Evolutionary conservation across 306 rosid species (phyloP).

Genomic region (Delonix regia): DNA sequence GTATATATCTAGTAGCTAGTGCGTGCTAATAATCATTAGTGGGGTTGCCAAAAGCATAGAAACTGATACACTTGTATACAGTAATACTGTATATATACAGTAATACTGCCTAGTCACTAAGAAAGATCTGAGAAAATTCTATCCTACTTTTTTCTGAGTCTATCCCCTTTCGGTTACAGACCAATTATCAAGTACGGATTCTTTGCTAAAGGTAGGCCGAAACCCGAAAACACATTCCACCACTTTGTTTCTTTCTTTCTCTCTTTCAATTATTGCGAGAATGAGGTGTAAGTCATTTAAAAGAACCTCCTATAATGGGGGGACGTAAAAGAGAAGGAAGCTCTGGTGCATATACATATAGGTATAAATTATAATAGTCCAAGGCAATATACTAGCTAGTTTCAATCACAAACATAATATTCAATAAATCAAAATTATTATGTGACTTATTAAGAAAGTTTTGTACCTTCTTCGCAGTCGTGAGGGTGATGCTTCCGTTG

Average conservation of each 20-base stretch:
- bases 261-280: constrained; percentile 31
- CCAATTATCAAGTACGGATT: constrained; percentile 22
- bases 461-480: constrained; percentile 55
- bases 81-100: background rate
- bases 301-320: background rate
- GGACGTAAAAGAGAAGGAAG: background rate
- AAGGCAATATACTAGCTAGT: background rate
- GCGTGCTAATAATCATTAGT: background rate
- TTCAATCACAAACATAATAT: background rate
- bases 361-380: no score
- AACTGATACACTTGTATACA: background rate
- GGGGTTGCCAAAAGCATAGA: background rate
- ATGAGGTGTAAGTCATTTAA: constrained; percentile 10
- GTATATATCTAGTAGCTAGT: background rate
- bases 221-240: constrained; percentile 7
- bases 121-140: constrained; percentile 35
- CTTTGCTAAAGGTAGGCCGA: constrained; percentile 24
- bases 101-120: background rate
- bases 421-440: background rate
- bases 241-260: constrained; percentile 11
- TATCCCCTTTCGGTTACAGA: constrained; percentile 10
- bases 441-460: background rate
- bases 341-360: background rate
- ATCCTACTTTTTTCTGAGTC: constrained; percentile 2
- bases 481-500: constrained; percentile 43